Conservation (phyloP, 2,329 filamentous ascomycete genomes). For the Ophidiomyces ophidiicola region DNA sequence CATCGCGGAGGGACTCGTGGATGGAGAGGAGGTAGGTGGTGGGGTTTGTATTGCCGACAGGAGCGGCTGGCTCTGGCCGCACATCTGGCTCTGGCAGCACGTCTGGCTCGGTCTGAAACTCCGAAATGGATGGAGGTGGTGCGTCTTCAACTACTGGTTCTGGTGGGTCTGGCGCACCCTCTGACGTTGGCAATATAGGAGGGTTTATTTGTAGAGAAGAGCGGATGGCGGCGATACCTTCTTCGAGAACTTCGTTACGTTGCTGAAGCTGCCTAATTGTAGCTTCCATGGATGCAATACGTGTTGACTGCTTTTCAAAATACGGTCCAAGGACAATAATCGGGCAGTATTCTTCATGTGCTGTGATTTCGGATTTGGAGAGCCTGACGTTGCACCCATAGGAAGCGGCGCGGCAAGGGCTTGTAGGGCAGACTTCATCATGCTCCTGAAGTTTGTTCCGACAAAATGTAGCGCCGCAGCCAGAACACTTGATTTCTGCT, state of each 20-base stretch:
- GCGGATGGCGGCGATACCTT: slow-evolving; percentile 33
- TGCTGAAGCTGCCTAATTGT: slow-evolving; percentile 35
- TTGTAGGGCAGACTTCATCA: slow-evolving; percentile 28
- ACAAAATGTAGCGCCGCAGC: slow-evolving; percentile 26
- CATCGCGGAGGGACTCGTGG: slow-evolving; percentile 49
- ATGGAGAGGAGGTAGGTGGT: slow-evolving; percentile 49
- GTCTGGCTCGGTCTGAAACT: slow-evolving; percentile 15
- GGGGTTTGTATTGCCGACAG: slow-evolving; percentile 27
- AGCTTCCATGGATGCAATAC: slow-evolving; percentile 34
- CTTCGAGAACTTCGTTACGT: slow-evolving; percentile 38
- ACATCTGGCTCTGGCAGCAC: slow-evolving; percentile 10
- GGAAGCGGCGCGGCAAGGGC: slow-evolving; percentile 29
- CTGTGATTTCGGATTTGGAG: slow-evolving; percentile 27
- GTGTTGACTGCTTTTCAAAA: slow-evolving; percentile 33
- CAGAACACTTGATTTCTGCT: slow-evolving; percentile 26
- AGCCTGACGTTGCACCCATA: slow-evolving; percentile 34
- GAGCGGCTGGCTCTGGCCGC: slow-evolving; percentile 16
- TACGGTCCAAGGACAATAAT: slow-evolving; percentile 38
- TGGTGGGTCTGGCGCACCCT: slow-evolving; percentile 14
- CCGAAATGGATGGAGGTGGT: slow-evolving; percentile 14
- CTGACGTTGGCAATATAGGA: slow-evolving; percentile 13
- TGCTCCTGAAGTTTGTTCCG: slow-evolving; percentile 28
- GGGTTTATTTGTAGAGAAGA: slow-evolving; percentile 28
- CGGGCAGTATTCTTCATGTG: slow-evolving; percentile 40
- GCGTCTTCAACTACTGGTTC: neutral